phyloP scores from a whole-genome alignment of 495 filamentous ascomycete species.

The Tuber aestivum region DNA sequence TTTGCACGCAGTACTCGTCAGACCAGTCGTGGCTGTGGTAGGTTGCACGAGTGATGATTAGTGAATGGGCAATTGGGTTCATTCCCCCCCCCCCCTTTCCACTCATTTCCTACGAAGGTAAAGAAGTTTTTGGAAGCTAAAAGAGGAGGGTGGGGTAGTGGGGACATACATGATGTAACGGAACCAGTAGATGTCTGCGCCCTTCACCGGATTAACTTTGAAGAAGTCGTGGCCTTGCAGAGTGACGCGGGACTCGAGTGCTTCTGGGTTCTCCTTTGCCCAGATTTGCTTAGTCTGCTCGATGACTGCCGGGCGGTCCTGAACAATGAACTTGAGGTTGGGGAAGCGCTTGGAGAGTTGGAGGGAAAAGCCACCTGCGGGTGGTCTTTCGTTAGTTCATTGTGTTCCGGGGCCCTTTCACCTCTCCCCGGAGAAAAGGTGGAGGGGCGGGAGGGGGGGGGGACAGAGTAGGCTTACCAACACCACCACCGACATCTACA shows the following conservation, averaged over 20 bases:
- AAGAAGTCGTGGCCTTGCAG: slow-evolving; percentile 48
- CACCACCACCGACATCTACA: slow-evolving; percentile 47
- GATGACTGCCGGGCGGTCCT: slow-evolving; percentile 45
- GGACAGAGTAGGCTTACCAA: slow-evolving; percentile 32
- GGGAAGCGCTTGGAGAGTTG: slow-evolving; percentile 41
- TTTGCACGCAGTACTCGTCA: slow-evolving; percentile 46
- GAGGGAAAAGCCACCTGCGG: slow-evolving; percentile 42
- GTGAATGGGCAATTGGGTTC: not conserved
- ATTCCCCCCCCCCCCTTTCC: not conserved
- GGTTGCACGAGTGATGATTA: not conserved
- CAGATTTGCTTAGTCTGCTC: slow-evolving; percentile 40
- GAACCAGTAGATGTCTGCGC: slow-evolving; percentile 47
- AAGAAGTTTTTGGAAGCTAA: not conserved
- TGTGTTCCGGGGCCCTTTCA: not conserved
- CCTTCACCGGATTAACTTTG: slow-evolving; percentile 43
- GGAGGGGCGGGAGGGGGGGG: not conserved
- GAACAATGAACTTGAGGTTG: slow-evolving; percentile 44
- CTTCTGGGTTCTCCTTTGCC: slow-evolving; percentile 38
- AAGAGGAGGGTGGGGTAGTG: slow-evolving; percentile 6
- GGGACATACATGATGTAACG: slow-evolving; percentile 42
- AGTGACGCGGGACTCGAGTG: slow-evolving; percentile 40
- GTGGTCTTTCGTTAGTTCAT: slow-evolving; percentile 3
- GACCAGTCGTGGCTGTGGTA: slow-evolving; percentile 44
- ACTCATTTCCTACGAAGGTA: not conserved
- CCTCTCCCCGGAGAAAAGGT: not conserved